These are phyloP conservation scores for Salicornia ramosissima DNA, from an alignment of 148 eudicot species.

Conservation along the genomic window DNA sequence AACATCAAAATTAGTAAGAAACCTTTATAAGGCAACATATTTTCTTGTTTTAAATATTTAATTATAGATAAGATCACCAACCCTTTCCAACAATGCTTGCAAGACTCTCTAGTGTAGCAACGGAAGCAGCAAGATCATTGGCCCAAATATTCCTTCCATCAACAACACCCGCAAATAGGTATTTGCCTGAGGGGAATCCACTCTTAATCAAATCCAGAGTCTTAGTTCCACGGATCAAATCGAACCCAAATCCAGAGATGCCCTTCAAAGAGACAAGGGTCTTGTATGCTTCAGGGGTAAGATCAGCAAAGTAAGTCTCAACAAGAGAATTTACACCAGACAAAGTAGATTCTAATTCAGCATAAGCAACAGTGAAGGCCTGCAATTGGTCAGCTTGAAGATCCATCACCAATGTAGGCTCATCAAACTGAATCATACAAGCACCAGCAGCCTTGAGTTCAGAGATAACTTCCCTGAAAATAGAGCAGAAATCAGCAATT, in stretches of 20 bases:
- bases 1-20: slow-evolving; percentile 7
- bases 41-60: not conserved
- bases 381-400: slow-evolving; percentile 72
- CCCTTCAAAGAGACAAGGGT: slow-evolving; percentile 66
- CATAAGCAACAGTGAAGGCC: slow-evolving; percentile 80
- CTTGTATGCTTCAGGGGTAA: slow-evolving; percentile 72
- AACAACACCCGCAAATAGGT: slow-evolving; percentile 90
- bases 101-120: slow-evolving; percentile 50
- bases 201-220: slow-evolving; percentile 74
- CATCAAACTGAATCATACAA: slow-evolving; percentile 86
- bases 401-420: slow-evolving; percentile 82
- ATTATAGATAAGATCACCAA: slow-evolving; percentile 20
- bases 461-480: slow-evolving; percentile 75
- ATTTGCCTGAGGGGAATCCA: slow-evolving; percentile 77
- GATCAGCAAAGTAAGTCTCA: slow-evolving; percentile 89
- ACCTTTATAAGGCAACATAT: not conserved
- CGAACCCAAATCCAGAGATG: slow-evolving; percentile 76
- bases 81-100: slow-evolving; percentile 80
- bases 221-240: slow-evolving; percentile 78
- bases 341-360: slow-evolving; percentile 60
- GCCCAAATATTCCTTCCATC: slow-evolving; percentile 99
- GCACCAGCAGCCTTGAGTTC: slow-evolving; percentile 97
- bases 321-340: slow-evolving; percentile 66
- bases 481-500: slow-evolving; percentile 5
- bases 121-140: slow-evolving; percentile 75